These are phyloP conservation scores for Zalaria obscura DNA, from an alignment of 2,329 filamentous ascomycete genomes.

Conservation along the genomic window DNA sequence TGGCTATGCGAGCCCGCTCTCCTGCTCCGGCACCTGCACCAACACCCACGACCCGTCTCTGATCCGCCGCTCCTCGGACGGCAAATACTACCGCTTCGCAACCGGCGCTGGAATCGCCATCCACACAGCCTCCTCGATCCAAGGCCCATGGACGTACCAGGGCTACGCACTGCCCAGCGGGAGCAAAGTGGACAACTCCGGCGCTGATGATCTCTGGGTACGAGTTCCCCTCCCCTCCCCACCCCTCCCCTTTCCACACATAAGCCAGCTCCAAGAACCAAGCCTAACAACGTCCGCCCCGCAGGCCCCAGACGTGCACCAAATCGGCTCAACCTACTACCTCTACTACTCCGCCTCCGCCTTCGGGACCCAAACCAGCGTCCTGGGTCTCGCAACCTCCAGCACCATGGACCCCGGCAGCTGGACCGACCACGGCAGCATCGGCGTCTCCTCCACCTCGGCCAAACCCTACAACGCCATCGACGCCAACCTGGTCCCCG, in stretches of 20 bases:
- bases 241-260: not conserved
- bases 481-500: constrained; percentile 32
- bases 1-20: constrained; percentile 22
- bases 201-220: constrained; percentile 34
- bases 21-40: constrained; percentile 26
- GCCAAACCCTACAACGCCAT: constrained; percentile 36
- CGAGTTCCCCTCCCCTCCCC: too few species aligned
- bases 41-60: constrained; percentile 36
- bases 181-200: constrained; percentile 30
- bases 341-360: constrained; percentile 53
- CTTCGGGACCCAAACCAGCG: constrained; percentile 46
- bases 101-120: constrained; percentile 37
- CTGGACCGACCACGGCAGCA: constrained; percentile 47
- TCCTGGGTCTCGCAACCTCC: constrained; percentile 46
- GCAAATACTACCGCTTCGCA: constrained; percentile 39
- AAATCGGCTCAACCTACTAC: constrained; percentile 46
- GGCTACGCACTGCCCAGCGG: constrained; percentile 32
- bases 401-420: constrained; percentile 35
- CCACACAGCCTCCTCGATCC: constrained; percentile 31
- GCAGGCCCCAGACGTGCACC: constrained; percentile 44
- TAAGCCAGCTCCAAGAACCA: too few species aligned
- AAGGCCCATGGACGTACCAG: constrained; percentile 36
- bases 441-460: constrained; percentile 32
- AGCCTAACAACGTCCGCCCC: not conserved
- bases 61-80: constrained; percentile 31